These are phyloP conservation scores for Scenedesmus sp. DNA, from an alignment of 163 green algal species.

Conservation along the genomic window DNA sequence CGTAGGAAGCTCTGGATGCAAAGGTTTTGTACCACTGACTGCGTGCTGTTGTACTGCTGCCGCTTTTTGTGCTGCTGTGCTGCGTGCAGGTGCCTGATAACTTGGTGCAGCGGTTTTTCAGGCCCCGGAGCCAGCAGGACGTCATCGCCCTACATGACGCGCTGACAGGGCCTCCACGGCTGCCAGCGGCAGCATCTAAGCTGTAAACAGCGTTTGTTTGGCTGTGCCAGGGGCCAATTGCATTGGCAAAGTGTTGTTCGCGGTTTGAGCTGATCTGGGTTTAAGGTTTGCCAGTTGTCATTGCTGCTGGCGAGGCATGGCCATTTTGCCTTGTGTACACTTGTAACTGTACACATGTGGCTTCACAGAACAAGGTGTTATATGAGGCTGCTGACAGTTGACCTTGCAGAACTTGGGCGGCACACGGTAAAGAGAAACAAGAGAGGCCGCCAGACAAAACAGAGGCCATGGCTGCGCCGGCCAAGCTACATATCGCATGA, in stretches of 20 bases:
- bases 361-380: too few relatives aligned
- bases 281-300: neutral
- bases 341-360: too few relatives aligned
- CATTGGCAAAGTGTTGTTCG: neutral
- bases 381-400: too few relatives aligned
- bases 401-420: too few relatives aligned
- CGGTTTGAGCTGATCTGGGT: neutral
- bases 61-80: neutral
- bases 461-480: too few relatives aligned
- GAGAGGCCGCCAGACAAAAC: too few relatives aligned
- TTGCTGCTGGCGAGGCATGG: neutral
- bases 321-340: too few relatives aligned
- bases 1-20: too few relatives aligned
- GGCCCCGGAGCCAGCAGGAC: neutral
- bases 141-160: constrained; percentile 7
- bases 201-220: neutral
- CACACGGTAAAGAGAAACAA: too few relatives aligned
- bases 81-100: constrained; percentile 17
- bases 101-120: constrained; percentile 37
- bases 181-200: neutral
- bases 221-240: too few relatives aligned
- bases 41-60: neutral
- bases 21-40: neutral
- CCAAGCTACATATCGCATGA: too few relatives aligned
- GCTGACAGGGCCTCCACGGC: neutral